These are phyloP conservation scores for Geotrichum europaeum DNA, from an alignment of 1,139 yeast genomes.

Conservation along the genomic window DNA sequence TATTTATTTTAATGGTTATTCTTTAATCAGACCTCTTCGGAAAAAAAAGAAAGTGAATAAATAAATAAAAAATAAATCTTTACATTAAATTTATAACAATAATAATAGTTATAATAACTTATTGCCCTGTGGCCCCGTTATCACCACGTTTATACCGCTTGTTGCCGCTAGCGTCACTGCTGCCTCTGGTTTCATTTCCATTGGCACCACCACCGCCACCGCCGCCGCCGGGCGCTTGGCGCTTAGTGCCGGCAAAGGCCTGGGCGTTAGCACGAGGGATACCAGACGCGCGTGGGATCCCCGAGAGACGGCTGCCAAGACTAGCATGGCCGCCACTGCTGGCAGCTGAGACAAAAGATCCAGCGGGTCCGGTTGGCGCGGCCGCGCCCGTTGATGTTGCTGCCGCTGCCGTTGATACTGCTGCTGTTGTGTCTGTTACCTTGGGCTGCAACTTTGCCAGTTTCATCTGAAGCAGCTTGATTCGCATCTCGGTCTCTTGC, in stretches of 20 bases:
- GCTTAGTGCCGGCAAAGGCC: neutral
- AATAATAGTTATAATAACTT: neutral
- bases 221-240: neutral
- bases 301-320: neutral
- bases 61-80: too few relatives aligned
- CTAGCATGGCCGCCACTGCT: neutral
- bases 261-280: neutral
- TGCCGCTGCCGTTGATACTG: neutral
- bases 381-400: neutral
- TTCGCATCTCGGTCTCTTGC: slow-evolving; percentile 31
- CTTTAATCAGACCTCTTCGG: too few relatives aligned
- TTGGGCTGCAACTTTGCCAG: neutral
- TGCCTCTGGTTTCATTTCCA: neutral
- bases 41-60: too few relatives aligned
- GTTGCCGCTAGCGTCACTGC: neutral
- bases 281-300: neutral
- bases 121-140: neutral
- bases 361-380: neutral
- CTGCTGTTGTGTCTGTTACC: neutral
- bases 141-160: neutral
- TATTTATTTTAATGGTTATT: too few relatives aligned
- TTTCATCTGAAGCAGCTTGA: slow-evolving; percentile 30
- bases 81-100: too few relatives aligned
- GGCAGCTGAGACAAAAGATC: neutral
- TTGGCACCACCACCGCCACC: neutral